Base-by-base conservation (phyloP, 768 basidiomycete genomes). In the Kondoa subrosea region DNA sequence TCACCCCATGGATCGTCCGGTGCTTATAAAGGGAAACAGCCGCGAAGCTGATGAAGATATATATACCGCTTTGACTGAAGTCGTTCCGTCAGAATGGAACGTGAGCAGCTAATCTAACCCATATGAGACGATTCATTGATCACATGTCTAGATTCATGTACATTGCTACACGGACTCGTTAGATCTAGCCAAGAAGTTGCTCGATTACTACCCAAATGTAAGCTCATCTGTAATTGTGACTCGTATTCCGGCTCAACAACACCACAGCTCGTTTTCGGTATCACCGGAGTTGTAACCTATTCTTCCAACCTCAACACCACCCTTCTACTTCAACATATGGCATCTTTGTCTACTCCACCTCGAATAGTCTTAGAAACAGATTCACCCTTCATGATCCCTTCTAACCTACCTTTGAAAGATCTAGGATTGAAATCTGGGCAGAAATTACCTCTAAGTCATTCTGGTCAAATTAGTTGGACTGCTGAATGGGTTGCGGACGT, bases 111-210 rank as follows among this genome's bases (percentile, higher is more conserved):
- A 8, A 8, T 21, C 40, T 50, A 8, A 21, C 40, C 21, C 21
- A 21, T 50, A 50, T 50, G 8, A 8, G 12, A 50, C 40, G 40
- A 8, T 50, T 50, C 12, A 50, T 21, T 8, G 21, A 8, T 50
- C 40, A 8, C 40, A 50, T 8, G n/a, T n/a, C n/a, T 68, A 88
- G 85, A 85, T 91, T 31, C 89, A 91, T 73, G 80, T 92, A 2
- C 90, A 91, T 71, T 92, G 89, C 74, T 91, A 87, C 76, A 90
- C 89, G 1, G 89, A 91, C 75, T 80, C 85, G 0, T 87, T 87
- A 0, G 84, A 80, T 25, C 85, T 90, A 71, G 89, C 85, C 0
- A 79, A 79, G 50, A 81, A 85, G 1, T 79, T 92, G 17, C 79
- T 91, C 0, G 83, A 82, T 17, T 82, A 88, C 72, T 91, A 90